Base-by-base conservation (phyloP, 106 monocot species). In the Phalaenopsis aphrodite region DNA sequence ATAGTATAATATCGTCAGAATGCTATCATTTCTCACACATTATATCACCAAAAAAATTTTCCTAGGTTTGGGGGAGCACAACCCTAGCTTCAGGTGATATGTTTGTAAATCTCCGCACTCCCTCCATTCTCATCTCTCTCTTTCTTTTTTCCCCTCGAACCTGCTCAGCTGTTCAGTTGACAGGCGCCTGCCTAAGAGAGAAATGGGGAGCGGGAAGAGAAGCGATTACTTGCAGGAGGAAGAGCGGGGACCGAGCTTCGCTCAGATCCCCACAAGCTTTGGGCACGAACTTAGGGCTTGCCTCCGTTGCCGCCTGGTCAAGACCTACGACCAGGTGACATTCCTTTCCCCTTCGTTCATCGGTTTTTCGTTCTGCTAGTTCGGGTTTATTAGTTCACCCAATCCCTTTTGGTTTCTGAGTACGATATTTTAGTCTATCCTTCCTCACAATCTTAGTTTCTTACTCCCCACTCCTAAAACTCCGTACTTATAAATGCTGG, bases 231-330 rank as follows among this genome's bases (percentile, higher is more conserved):
- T 83, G 43, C 41, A 83, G 72, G 89, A 87, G 96, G 93, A n/a
- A 39, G 88, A 88, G 46, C 74, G 82, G 52, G 65, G 80, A 83
- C 58, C 89, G 2, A 86, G 47, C 82, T 92, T 94, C 87, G 94
- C 97, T 1, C 97, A 98, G 90, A 90, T 98, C n/a, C 97, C 97
- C 30, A 98, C 97, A 45, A 98, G 94, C 88, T 98, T 98, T 82
- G 97, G 97, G 55, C 92, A 94, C 78, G 92, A 92, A 86, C 97
- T 98, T 72, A 79, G 97, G 5, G 97, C 92, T 30, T 98, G 97
- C 78, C 94, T 94, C 75, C 97, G 94, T n/a, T 98, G 94, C 83
- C 85, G 94, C 11, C 94, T 98, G 65, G 92, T 94, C 81, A 98
- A 94, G 81, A 92, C 97, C 86, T 98, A 98, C 80, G 94, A 98